Evolutionary conservation across 2,329 filamentous ascomycete species (phyloP), one percentile per base, ranked within the genome.

Genomic region (Talaromyces sp.): DNA sequence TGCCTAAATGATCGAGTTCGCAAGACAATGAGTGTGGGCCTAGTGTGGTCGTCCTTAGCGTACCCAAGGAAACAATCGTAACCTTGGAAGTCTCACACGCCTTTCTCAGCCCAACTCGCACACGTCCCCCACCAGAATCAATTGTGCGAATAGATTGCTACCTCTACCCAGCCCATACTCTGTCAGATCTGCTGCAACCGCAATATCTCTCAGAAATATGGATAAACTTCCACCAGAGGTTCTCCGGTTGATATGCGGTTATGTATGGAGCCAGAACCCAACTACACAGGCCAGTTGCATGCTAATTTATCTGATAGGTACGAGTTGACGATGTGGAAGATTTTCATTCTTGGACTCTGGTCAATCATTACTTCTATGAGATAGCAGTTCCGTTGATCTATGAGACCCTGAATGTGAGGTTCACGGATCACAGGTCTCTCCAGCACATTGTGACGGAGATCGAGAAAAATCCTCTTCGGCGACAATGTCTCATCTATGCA

Each of bases 211-310:
- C 43, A 9, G 10, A 70, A 73, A 41, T 69, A 67, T 19, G 73
- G 73, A 61, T 69, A 72, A 37, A 84, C 24, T 60, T 10, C 57
- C 57, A 14, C 6, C 35, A 47, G 57, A 60, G 39, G 11, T 60
- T 43, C 57, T 60, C 33, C 57, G 8, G 39, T 22, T 60, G 39
- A 60, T 60, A 47, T 60, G 57, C 22, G 57, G 24, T 35, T 60
- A 60, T 47, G 57, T 60, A 47, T 47, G 24, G 47, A 35, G 35
- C 41, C 16, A 13, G 22, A 14, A 6, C 24, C 33, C 9, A 27
- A 7, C 43, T 22, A n/a, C 57, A 47, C 39, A 49, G 16, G 39
- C 41, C 14, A 43, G 3, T 22, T 45, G 27, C 39, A 60, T 60
- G 57, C 57, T 60, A 31, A 60, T 31, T 35, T n/a, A 47, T 35